Conservation (phyloP, 1,284 basidiomycete species). For the Boletus subluridellus region DNA sequence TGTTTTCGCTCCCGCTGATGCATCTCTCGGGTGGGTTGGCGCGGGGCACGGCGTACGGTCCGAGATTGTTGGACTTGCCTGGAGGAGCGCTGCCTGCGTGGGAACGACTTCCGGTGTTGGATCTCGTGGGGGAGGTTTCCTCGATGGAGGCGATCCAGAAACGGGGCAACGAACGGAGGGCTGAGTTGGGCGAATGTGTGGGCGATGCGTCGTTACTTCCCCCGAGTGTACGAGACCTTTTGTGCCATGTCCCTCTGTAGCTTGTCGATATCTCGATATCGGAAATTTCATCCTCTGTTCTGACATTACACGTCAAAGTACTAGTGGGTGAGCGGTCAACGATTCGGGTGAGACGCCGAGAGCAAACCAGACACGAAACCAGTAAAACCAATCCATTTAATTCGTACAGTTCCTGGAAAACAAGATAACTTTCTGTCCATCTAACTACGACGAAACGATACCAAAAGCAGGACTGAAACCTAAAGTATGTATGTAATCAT, state of each 20-base stretch:
- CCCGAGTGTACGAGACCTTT: constrained; percentile 37
- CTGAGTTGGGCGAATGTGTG: constrained; percentile 27
- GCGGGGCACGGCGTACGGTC: constrained; percentile 7
- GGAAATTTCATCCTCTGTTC: neutral
- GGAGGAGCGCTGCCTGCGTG: constrained; percentile 50
- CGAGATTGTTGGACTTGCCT: constrained; percentile 57
- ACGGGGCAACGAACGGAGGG: constrained; percentile 36
- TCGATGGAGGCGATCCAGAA: constrained; percentile 43
- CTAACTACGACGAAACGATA: constrained; percentile 18
- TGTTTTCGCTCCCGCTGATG: constrained; percentile 72
- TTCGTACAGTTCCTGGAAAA: constrained; percentile 17
- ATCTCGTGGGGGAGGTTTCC: constrained; percentile 60
- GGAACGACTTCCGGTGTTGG: constrained; percentile 58
- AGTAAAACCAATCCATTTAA: constrained; percentile 11
- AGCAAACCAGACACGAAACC: neutral
- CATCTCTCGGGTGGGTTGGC: constrained; percentile 32
- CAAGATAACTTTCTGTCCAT: constrained; percentile 24
- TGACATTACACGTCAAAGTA: neutral
- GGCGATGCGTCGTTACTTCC: constrained; percentile 15
- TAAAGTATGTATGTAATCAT: constrained; percentile 10
- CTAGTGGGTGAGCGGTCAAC: neutral
- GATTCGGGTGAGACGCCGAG: neutral
- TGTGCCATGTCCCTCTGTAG: constrained; percentile 31
- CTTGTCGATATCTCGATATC: neutral
- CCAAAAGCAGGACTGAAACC: constrained; percentile 5